These are phyloP conservation scores for Dendrobium officinale DNA, from an alignment of 106 monocot genomes.

Conservation along the genomic window DNA sequence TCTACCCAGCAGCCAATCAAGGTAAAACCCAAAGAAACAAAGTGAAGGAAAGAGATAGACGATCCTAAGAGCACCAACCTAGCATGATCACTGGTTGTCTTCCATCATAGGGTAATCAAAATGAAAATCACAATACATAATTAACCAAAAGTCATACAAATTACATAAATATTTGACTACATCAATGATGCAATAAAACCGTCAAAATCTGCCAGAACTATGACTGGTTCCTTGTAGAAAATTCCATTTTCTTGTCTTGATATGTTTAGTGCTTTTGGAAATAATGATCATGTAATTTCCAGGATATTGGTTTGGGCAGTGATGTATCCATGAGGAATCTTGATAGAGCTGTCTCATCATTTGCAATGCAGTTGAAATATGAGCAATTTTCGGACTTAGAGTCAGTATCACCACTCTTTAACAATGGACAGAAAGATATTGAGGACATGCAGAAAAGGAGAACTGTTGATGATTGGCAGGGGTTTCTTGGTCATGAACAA, in stretches of 20 bases:
- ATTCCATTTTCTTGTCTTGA: not conserved
- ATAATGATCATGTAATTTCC: conserved; percentile 6
- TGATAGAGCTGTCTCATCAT: conserved; percentile 80
- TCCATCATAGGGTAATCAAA: no score
- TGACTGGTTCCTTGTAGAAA: not conserved
- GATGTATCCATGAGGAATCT: conserved; percentile 80
- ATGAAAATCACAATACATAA: no score
- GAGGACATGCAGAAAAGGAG: conserved; percentile 9
- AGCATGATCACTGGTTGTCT: no score
- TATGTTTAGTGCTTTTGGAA: not conserved
- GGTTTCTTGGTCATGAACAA: conserved; percentile 24
- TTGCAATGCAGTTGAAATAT: conserved; percentile 58
- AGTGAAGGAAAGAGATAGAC: no score
- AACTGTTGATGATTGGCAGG: not conserved
- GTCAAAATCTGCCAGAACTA: not conserved
- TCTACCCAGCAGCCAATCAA: no score
- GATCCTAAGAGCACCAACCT: no score
- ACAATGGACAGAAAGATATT: conserved; percentile 3
- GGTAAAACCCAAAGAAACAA: no score
- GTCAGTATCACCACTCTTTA: conserved; percentile 5
- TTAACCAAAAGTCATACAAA: no score
- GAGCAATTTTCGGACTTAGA: conserved; percentile 4
- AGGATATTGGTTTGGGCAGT: conserved; percentile 86
- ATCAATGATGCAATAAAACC: not conserved
- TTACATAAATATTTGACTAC: no score